These are phyloP conservation scores for Herpotrichia juniperi DNA, from an alignment of 2,329 filamentous ascomycete species.

Conservation along the genomic window DNA sequence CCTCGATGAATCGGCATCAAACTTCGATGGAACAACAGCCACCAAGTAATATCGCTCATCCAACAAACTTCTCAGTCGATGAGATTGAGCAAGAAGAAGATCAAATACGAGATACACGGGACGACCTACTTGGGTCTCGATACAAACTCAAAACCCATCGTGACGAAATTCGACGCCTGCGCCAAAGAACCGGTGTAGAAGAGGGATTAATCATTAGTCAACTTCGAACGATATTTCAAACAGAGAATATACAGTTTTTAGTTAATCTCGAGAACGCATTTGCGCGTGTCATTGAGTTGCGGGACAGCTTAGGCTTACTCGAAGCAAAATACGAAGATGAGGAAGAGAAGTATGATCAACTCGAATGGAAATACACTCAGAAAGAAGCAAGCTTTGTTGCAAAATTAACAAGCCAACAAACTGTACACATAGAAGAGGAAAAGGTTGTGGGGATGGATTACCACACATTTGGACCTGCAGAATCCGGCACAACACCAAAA, in stretches of 20 bases:
- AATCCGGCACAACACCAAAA: neutral
- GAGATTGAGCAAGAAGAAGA: constrained; percentile 9
- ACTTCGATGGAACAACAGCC: neutral
- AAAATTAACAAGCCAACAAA: neutral
- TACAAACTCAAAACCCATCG: constrained; percentile 9
- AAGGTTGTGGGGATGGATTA: neutral
- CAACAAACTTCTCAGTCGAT: neutral
- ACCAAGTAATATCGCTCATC: neutral
- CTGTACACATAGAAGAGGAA: neutral
- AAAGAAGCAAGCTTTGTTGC: neutral
- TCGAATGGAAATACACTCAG: constrained; percentile 12
- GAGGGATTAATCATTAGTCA: constrained; percentile 1
- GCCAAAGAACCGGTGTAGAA: neutral
- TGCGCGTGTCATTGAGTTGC: neutral
- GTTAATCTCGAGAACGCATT: neutral
- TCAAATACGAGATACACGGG: constrained; percentile 9
- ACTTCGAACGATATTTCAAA: constrained; percentile 1
- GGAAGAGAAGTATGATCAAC: constrained; percentile 8
- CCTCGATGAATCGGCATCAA: neutral
- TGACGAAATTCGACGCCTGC: constrained; percentile 2
- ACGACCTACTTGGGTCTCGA: constrained; percentile 6
- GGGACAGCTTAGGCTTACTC: constrained; percentile 5
- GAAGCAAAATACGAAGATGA: constrained; percentile 11
- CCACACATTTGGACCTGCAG: neutral
- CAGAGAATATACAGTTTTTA: neutral